Evolutionary conservation across 768 basidiomycete species (phyloP).

Genomic region (Suillus ampliporus): DNA sequence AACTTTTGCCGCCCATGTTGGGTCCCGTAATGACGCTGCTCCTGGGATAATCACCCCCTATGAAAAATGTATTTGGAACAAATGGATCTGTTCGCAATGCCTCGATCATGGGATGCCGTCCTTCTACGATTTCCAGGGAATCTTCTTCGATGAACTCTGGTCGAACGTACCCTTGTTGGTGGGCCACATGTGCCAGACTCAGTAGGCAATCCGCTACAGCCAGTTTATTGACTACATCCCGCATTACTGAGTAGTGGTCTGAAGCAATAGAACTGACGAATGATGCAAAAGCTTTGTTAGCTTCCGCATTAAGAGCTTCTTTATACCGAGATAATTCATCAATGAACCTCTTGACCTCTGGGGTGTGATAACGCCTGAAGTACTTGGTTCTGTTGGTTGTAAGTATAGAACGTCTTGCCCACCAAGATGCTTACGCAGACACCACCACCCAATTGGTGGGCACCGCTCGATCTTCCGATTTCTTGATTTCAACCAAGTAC

Average conservation of each 20-base stretch:
- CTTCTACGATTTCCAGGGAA: slow-evolving; percentile 75
- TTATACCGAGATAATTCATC: slow-evolving; percentile 76
- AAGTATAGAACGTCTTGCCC: slow-evolving; percentile 4
- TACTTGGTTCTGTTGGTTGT: slow-evolving; percentile 64
- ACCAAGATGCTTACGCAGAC: slow-evolving; percentile 54
- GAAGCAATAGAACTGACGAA: slow-evolving; percentile 75
- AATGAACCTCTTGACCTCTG: slow-evolving; percentile 62
- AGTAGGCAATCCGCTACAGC: slow-evolving; percentile 87
- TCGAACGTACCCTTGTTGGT: slow-evolving; percentile 76
- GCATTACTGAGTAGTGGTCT: slow-evolving; percentile 71
- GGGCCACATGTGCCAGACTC: slow-evolving; percentile 81
- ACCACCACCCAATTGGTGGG: slow-evolving; percentile 67
- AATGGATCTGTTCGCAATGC: slow-evolving; percentile 77
- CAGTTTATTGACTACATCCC: slow-evolving; percentile 79
- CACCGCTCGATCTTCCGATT: slow-evolving; percentile 50
- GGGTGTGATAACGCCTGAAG: slow-evolving; percentile 76
- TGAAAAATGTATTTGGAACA: slow-evolving; percentile 78
- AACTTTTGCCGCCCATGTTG: slow-evolving; percentile 90
- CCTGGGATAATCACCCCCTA: slow-evolving; percentile 59
- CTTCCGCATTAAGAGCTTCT: slow-evolving; percentile 72
- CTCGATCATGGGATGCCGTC: slow-evolving; percentile 94
- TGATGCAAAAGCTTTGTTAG: slow-evolving; percentile 64
- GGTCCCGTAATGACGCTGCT: slow-evolving; percentile 84
- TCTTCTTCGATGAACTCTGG: slow-evolving; percentile 76
- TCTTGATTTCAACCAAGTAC: slow-evolving; percentile 83